Base-by-base conservation (phyloP, 2,329 filamentous ascomycete species). In the Dryadomyces quercivorus region DNA sequence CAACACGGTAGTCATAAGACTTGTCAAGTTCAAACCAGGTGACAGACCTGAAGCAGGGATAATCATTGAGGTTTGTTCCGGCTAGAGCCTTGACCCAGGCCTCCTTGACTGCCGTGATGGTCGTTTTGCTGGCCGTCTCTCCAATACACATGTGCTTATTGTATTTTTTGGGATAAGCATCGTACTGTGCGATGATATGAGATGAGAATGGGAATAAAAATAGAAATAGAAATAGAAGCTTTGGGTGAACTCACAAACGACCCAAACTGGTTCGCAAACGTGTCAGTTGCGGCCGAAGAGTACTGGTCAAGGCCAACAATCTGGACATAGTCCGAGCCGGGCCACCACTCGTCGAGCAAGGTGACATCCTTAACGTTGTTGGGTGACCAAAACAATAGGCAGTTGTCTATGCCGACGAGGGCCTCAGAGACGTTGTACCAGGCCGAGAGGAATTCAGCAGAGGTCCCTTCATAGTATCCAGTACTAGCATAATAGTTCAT, bases 11-110 rank as follows among this genome's bases (percentile, higher is more conserved):
- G 15, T 51, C 50, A 16, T 20, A 51, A 20, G 50, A 51, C n/a
- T 51, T 51, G 50, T 26, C 40, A 7, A 44, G 40, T 16, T 51
- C 50, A 44, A 51, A 51, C 50, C 50, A 51, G 12, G 49, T 51
- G 2, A 51, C 49, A 8, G 49, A 51, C 13, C 31, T 43, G n/a
- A 51, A 20, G 40, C 50, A 51, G 21, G 50, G 50, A 20, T 44
- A 51, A 6, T 10, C 50, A 20, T 51, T 51, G 3, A 51, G 50
- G 40, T 51, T 51, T 26, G 50, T 51, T 3, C 50, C 50, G 2
- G 22, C 50, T 13, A 51, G 40, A 2, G 15, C 21, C 16, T 51
- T 51, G 8, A 51, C 40, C 50, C 50, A 51, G 7, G 38, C 2
- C 40, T 51, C 50, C 21, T 51, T 51, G 5, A 34, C 21, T 1